These are phyloP conservation scores for Diaporthe batatas DNA, from an alignment of 2,329 filamentous ascomycete genomes.

Conservation along the genomic window DNA sequence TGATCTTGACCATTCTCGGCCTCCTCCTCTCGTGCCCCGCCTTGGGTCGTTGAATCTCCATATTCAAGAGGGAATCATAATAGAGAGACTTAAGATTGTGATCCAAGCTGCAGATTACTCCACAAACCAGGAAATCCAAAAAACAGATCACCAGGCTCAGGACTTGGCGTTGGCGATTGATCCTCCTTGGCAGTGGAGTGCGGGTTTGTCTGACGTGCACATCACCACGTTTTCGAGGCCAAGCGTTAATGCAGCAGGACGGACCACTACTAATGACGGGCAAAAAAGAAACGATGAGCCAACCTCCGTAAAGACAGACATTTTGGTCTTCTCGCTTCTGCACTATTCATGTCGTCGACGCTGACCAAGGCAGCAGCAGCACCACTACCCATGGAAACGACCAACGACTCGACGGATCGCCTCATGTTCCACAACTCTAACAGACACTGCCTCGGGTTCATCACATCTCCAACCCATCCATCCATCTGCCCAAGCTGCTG, in stretches of 20 bases:
- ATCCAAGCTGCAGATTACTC: slow-evolving; percentile 31
- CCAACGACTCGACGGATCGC: not conserved
- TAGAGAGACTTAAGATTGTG: not conserved
- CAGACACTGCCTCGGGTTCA: slow-evolving; percentile 32
- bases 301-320: not conserved
- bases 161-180: slow-evolving; percentile 28
- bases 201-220: not conserved
- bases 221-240: slow-evolving; percentile 25
- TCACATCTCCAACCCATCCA: slow-evolving; percentile 24
- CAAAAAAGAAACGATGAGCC: not conserved
- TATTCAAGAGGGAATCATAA: not conserved
- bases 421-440: slow-evolving; percentile 25
- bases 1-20: not conserved
- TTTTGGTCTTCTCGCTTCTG: not conserved
- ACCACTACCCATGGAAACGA: not conserved
- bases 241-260: not conserved
- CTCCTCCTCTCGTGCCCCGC: not conserved
- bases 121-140: not conserved
- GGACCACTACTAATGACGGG: not conserved
- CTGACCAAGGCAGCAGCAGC: not conserved
- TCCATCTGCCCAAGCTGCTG: slow-evolving; percentile 15
- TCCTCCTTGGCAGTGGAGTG: slow-evolving; percentile 21
- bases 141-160: slow-evolving; percentile 25
- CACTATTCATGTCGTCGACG: not conserved
- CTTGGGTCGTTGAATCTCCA: not conserved